These are phyloP conservation scores for Flagelloscypha sp. DNA, from an alignment of 768 basidiomycete species.

Conservation along the genomic window DNA sequence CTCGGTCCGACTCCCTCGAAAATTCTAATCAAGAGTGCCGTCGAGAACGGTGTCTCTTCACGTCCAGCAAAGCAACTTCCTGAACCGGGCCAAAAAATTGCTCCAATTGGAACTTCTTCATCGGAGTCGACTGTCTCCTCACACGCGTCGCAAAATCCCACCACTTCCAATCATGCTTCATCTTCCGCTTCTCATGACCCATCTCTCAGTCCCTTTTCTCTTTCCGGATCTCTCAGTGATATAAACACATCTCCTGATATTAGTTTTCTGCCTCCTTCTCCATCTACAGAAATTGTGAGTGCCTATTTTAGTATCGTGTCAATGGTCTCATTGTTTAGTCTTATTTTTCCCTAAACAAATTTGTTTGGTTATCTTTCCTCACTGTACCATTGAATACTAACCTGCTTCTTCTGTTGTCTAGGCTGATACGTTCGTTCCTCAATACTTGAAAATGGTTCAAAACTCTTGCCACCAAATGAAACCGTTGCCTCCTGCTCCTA, in stretches of 20 bases:
- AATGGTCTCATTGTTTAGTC: not conserved
- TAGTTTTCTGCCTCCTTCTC: not conserved
- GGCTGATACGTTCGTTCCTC: slow-evolving; percentile 42
- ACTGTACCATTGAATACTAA: not conserved
- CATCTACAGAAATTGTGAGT: slow-evolving; percentile 10
- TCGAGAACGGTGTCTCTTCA: slow-evolving; percentile 13
- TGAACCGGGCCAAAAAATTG: slow-evolving; percentile 6
- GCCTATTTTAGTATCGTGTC: not conserved
- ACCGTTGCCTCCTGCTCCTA: slow-evolving; percentile 31
- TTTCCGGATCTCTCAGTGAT: not conserved
- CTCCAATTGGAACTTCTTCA: not conserved
- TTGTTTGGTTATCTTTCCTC: slow-evolving; percentile 21
- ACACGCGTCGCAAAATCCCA: too few relatives aligned
- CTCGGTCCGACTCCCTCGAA: slow-evolving; percentile 17
- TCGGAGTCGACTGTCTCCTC: too few relatives aligned
- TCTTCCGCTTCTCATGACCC: not conserved
- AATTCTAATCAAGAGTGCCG: too few relatives aligned
- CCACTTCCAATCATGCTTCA: slow-evolving; percentile 2
- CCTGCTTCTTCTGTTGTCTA: slow-evolving; percentile 11
- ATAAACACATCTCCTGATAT: not conserved
- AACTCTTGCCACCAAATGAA: slow-evolving; percentile 35
- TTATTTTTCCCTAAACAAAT: slow-evolving; percentile 31
- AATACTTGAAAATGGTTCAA: slow-evolving; percentile 43
- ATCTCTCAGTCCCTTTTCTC: not conserved
- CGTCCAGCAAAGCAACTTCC: slow-evolving; percentile 4